phyloP scores from a whole-genome alignment of 192 early-diverging fungal species.

The Entomortierella lignicola region DNA sequence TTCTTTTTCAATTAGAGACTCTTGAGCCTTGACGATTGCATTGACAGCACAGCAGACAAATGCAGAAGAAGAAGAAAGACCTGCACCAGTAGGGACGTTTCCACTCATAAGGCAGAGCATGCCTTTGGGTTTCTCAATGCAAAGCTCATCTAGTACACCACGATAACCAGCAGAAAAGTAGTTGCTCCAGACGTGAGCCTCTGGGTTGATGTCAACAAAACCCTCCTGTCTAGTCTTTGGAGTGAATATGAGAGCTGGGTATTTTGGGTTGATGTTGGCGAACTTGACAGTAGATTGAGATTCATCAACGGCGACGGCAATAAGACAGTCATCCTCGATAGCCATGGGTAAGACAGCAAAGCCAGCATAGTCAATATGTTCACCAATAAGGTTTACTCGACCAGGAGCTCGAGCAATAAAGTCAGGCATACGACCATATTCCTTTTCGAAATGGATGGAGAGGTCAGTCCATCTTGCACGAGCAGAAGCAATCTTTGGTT shows the following conservation, averaged over 20 bases:
- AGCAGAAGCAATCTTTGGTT: constrained; percentile 33
- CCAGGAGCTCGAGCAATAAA: constrained; percentile 92
- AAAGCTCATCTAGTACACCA: constrained; percentile 68
- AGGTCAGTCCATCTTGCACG: constrained; percentile 66
- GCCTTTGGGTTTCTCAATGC: constrained; percentile 60
- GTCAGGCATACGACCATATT: constrained; percentile 71
- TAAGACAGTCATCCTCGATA: constrained; percentile 82
- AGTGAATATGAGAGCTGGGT: constrained; percentile 47
- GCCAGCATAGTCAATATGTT: constrained; percentile 97
- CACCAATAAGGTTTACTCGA: constrained; percentile 96
- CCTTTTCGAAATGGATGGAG: constrained; percentile 58
- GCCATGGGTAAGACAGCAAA: constrained; percentile 97
- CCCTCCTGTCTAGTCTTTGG: constrained; percentile 65
- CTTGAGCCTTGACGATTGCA: constrained; percentile 69
- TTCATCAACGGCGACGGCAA: constrained; percentile 60
- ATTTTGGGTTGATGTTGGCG: constrained; percentile 68
- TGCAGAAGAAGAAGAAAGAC: constrained; percentile 88
- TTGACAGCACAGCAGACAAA: constrained; percentile 84
- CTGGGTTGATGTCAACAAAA: constrained; percentile 77
- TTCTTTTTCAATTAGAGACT: constrained; percentile 27
- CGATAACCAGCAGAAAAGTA: constrained; percentile 95
- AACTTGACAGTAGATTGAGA: constrained; percentile 57
- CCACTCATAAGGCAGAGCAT: constrained; percentile 82
- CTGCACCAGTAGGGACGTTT: constrained; percentile 83
- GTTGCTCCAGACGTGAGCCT: constrained; percentile 78